A percentile compares a stretch with the other conserved stretches of the same genome.
Evolutionary conservation across 2,329 filamentous ascomycete species (phyloP).

Genomic region (Moelleriella libera): DNA sequence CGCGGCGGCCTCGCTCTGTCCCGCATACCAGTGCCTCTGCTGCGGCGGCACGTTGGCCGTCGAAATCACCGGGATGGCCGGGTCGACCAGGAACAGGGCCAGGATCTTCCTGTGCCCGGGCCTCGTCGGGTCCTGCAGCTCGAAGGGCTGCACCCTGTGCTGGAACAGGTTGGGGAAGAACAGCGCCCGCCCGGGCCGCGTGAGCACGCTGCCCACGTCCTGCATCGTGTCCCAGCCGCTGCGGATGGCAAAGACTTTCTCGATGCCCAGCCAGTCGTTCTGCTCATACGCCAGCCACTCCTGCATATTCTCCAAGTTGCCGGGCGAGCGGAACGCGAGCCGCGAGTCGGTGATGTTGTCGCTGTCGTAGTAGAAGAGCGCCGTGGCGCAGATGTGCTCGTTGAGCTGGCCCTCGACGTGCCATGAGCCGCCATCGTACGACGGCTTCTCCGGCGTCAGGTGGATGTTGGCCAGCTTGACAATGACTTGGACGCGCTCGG

Average conservation of each 20-base stretch:
- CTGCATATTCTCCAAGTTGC: conserved; percentile 15
- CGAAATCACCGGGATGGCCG: conserved; percentile 26
- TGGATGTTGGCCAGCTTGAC: conserved; percentile 49
- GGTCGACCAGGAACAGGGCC: conserved; percentile 47
- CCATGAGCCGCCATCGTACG: conserved; percentile 38
- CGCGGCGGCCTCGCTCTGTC: neutral
- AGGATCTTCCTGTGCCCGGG: conserved; percentile 46
- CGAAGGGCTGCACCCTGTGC: conserved; percentile 36
- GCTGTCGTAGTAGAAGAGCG: conserved; percentile 46
- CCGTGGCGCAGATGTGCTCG: conserved; percentile 49
- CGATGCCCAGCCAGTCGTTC: conserved; percentile 17
- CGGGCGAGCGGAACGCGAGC: conserved; percentile 34
- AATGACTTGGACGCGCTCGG: conserved; percentile 40
- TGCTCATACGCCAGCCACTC: conserved; percentile 15
- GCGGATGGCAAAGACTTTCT: conserved; percentile 19
- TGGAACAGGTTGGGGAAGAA: conserved; percentile 41
- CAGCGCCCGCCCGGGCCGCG: conserved; percentile 31
- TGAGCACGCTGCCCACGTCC: conserved; percentile 31
- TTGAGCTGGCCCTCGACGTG: conserved; percentile 43
- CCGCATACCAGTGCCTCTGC: conserved; percentile 21
- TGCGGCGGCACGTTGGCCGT: conserved; percentile 31
- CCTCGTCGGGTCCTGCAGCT: conserved; percentile 32
- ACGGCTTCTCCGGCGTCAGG: conserved; percentile 41
- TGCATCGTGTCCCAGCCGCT: conserved; percentile 11
- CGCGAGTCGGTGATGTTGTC: conserved; percentile 42